Percentiles rank a stretch among this genome's conserved stretches.
These are phyloP conservation scores for Asclepias syriaca DNA, from an alignment of 257 asterid genomes.

Conservation along the genomic window DNA sequence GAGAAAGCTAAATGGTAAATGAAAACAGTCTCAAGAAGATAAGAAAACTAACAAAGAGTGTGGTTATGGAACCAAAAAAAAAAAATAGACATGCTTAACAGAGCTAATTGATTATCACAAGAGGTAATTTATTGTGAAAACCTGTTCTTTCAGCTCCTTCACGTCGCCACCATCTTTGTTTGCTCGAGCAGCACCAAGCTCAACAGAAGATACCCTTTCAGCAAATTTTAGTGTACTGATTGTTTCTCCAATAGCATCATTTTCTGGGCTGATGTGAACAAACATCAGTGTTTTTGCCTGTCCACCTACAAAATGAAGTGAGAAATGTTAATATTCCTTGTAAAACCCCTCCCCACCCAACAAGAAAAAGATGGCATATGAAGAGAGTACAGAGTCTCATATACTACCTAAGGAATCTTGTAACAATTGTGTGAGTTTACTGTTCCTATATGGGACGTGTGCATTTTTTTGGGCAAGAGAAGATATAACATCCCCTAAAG, in stretches of 20 bases:
- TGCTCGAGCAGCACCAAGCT: constrained; percentile 72
- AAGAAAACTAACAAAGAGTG: background rate
- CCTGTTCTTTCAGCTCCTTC: constrained; percentile 84
- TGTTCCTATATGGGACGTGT: constrained; percentile 80
- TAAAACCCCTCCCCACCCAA: background rate
- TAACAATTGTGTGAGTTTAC: constrained; percentile 87
- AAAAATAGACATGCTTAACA: background rate
- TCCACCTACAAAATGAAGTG: constrained; percentile 48
- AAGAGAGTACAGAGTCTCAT: background rate
- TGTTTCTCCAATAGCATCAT: constrained; percentile 68
- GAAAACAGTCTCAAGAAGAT: background rate
- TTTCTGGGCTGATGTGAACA: constrained; percentile 80
- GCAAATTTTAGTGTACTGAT: constrained; percentile 85
- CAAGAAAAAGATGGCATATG: background rate
- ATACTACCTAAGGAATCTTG: constrained; percentile 80
- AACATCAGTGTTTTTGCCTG: constrained; percentile 88
- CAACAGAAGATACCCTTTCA: constrained; percentile 79
- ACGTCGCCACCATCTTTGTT: constrained; percentile 68
- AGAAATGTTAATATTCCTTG: background rate
- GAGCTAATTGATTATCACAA: background rate
- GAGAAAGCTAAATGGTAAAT: background rate
- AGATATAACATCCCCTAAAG: constrained; percentile 82
- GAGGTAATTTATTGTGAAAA: constrained; percentile 12
- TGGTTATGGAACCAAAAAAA: background rate
- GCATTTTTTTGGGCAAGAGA: constrained; percentile 72